These are phyloP conservation scores for Sordariomycetes sp. DNA, from an alignment of 2,329 filamentous ascomycete species.

Conservation along the genomic window DNA sequence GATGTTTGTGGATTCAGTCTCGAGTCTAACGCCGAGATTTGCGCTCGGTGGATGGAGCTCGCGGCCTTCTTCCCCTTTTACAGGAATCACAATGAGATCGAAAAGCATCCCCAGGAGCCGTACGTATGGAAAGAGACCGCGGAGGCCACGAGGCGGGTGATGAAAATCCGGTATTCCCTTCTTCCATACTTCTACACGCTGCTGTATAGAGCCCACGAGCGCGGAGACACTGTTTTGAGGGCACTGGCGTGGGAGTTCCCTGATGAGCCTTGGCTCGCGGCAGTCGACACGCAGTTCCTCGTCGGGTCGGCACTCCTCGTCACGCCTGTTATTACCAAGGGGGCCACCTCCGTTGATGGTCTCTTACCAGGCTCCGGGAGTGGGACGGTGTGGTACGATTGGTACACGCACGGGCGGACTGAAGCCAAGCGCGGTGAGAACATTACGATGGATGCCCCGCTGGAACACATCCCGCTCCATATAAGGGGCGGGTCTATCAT, in stretches of 20 bases:
- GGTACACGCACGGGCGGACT: constrained; percentile 34
- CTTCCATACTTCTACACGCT: constrained; percentile 76
- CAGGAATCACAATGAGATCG: constrained; percentile 52
- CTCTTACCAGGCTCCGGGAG: constrained; percentile 29
- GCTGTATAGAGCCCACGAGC: constrained; percentile 45
- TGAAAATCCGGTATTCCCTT: constrained; percentile 63
- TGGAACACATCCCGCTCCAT: constrained; percentile 51
- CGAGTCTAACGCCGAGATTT: constrained; percentile 52
- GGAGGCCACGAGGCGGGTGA: constrained; percentile 54
- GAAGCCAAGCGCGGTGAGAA: constrained; percentile 12
- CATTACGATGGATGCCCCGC: constrained; percentile 9
- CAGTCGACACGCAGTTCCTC: constrained; percentile 38
- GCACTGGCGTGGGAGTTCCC: constrained; percentile 67
- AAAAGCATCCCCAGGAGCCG: constrained; percentile 47
- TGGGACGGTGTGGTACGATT: constrained; percentile 38
- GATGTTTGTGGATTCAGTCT: constrained; percentile 70
- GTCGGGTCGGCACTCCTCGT: constrained; percentile 37
- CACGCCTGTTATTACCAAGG: constrained; percentile 34
- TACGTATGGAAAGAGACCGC: constrained; percentile 59
- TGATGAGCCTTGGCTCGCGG: constrained; percentile 30
- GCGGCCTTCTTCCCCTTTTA: constrained; percentile 65
- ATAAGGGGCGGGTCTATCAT: constrained; percentile 55
- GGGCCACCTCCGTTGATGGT: constrained; percentile 28
- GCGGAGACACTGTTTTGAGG: constrained; percentile 55
- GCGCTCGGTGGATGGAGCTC: constrained; percentile 57